phyloP scores from a whole-genome alignment of 331 rosid species.

The Cydonia oblonga region DNA sequence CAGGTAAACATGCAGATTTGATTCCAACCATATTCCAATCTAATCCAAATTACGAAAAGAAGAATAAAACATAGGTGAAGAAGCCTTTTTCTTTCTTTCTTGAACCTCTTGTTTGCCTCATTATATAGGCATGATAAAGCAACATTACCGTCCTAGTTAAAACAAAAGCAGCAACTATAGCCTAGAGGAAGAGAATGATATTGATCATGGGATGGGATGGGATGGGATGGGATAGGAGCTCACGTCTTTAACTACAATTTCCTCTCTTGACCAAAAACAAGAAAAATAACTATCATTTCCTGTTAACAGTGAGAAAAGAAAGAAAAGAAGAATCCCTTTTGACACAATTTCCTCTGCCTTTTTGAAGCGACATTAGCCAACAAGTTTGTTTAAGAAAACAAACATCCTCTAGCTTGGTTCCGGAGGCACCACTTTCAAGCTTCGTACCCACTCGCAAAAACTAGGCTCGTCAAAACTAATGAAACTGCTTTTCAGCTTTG shows the following conservation, averaged over 20 bases:
- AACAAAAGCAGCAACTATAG: not conserved
- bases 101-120: not conserved
- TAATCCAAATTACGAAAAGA: too few species aligned
- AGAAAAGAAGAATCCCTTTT: not conserved
- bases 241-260: not conserved
- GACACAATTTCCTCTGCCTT: conserved; percentile 4
- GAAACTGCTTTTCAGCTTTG: conserved; percentile 89
- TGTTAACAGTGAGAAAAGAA: not conserved
- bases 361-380: not conserved
- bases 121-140: not conserved
- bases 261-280: not conserved
- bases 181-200: too few species aligned
- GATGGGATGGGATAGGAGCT: not conserved
- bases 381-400: not conserved
- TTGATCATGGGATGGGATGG: not conserved
- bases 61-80: too few species aligned
- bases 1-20: too few species aligned
- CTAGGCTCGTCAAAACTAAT: conserved; percentile 91
- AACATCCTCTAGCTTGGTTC: conserved; percentile 50
- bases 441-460: conserved; percentile 87
- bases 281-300: not conserved
- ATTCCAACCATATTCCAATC: too few species aligned
- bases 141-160: not conserved
- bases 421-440: conserved; percentile 80
- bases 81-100: too few species aligned